Evolutionary conservation across 2,329 filamentous ascomycete genomes (phyloP).

Genomic region (Penicillium sp.): DNA sequence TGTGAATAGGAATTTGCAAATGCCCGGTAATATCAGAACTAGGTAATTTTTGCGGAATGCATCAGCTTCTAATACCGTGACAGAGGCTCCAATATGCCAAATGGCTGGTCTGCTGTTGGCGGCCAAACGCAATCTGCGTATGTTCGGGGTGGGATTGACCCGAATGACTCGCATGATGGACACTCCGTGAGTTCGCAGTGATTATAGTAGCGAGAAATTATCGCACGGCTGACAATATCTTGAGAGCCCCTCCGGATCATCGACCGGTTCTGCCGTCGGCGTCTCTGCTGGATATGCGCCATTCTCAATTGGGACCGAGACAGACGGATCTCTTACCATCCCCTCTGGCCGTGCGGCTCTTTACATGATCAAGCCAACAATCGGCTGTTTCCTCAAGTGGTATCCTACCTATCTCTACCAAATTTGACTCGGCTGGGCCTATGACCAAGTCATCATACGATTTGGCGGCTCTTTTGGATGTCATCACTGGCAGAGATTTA

Average conservation of each 20-base stretch:
- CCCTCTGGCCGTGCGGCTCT: conserved; percentile 30
- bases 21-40: conserved; percentile 1
- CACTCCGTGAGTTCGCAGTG: conserved; percentile 10
- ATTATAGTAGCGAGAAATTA: neutral
- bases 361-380: conserved; percentile 33
- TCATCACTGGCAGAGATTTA: neutral
- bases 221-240: neutral
- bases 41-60: neutral
- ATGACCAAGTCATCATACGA: conserved; percentile 14
- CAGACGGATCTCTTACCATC: conserved; percentile 30
- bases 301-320: conserved; percentile 33
- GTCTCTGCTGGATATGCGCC: conserved; percentile 32
- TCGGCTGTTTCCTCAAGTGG: conserved; percentile 28
- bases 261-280: conserved; percentile 32
- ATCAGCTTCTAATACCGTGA: neutral
- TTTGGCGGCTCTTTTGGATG: conserved; percentile 10
- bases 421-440: conserved; percentile 11
- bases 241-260: conserved; percentile 29
- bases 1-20: conserved; percentile 6
- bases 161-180: conserved; percentile 20
- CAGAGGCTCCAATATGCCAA: conserved; percentile 13
- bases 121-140: conserved; percentile 27
- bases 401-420: conserved; percentile 25
- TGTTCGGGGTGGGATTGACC: conserved; percentile 17
- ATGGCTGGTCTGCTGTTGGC: conserved; percentile 25